Percentiles rank a stretch among this genome's conserved stretches.
Conservation (phyloP, 768 basidiomycete species). For the Pleurotus platypus region DNA sequence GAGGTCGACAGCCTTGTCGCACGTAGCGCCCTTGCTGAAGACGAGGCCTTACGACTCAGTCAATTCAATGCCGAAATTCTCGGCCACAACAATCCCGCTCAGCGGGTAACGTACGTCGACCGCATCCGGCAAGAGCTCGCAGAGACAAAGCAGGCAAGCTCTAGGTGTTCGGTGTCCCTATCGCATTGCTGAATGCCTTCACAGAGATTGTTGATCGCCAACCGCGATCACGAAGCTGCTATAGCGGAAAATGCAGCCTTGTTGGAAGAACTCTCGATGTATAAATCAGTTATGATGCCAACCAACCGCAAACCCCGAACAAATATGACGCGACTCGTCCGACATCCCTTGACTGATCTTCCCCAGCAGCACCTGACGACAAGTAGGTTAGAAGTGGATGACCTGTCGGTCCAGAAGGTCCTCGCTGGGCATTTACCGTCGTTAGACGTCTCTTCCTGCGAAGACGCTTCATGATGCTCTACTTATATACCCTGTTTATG, state of each 20-base stretch:
- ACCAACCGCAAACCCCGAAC: constrained; percentile 51
- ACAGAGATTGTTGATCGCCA: constrained; percentile 47
- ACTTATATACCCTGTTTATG: no score
- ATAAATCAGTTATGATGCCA: constrained; percentile 53
- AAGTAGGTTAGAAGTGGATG: neutral
- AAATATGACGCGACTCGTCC: constrained; percentile 44
- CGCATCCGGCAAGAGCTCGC: constrained; percentile 76
- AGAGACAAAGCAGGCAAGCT: constrained; percentile 73
- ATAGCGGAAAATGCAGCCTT: constrained; percentile 41
- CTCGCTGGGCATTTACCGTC: neutral
- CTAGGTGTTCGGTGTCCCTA: neutral
- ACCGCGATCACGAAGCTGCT: constrained; percentile 47
- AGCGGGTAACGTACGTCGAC: constrained; percentile 86
- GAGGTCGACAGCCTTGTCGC: constrained; percentile 63
- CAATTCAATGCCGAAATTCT: constrained; percentile 84
- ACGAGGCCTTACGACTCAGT: constrained; percentile 72
- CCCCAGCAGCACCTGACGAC: constrained; percentile 18
- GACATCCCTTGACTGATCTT: constrained; percentile 44
- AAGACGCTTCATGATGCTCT: no score
- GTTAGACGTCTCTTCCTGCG: neutral
- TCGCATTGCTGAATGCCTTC: neutral
- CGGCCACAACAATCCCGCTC: constrained; percentile 79
- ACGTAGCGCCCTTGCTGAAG: constrained; percentile 75
- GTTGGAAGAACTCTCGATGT: constrained; percentile 52
- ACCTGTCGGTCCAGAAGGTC: neutral